Evolutionary conservation across 2,329 filamentous ascomycete species (phyloP).

Genomic region (Fusarium mangiferae): DNA sequence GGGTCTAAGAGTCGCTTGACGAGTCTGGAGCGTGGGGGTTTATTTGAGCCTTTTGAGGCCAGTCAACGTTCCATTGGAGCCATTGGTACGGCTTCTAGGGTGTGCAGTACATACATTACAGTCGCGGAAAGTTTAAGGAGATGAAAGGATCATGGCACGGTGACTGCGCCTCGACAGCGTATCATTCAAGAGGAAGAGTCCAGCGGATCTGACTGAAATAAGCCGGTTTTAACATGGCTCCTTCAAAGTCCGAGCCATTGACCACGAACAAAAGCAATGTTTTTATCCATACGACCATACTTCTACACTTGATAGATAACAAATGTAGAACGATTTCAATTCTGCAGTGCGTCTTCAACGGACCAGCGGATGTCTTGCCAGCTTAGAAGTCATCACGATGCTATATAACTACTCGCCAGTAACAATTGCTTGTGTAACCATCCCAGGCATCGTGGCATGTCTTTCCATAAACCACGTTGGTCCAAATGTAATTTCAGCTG

Average conservation of each 20-base stretch:
- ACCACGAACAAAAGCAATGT: neutral
- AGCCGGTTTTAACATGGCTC: neutral
- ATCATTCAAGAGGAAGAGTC: slow-evolving; percentile 11
- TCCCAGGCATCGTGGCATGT: slow-evolving; percentile 17
- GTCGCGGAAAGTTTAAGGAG: slow-evolving; percentile 13
- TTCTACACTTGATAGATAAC: neutral
- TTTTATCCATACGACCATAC: neutral
- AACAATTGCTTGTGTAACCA: slow-evolving; percentile 25
- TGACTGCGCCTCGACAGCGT: slow-evolving; percentile 25
- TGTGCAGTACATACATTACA: neutral
- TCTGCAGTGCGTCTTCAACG: neutral
- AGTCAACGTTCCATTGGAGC: slow-evolving; percentile 2
- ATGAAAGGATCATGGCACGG: slow-evolving; percentile 2
- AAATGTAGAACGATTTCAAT: neutral
- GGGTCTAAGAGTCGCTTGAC: slow-evolving; percentile 18
- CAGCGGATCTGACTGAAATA: neutral
- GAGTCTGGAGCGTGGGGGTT: slow-evolving; percentile 33
- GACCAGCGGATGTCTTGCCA: neutral
- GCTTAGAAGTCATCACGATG: neutral
- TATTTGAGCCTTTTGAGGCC: slow-evolving; percentile 11
- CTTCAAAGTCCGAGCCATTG: neutral
- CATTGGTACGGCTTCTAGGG: neutral
- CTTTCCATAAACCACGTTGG: slow-evolving; percentile 6
- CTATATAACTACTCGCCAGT: neutral
- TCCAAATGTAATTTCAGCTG: neutral